A percentile compares a stretch with the other conserved stretches of the same genome.
phyloP scores from a whole-genome alignment of 2,329 filamentous ascomycete species.

The Hypoxylon sp. region DNA sequence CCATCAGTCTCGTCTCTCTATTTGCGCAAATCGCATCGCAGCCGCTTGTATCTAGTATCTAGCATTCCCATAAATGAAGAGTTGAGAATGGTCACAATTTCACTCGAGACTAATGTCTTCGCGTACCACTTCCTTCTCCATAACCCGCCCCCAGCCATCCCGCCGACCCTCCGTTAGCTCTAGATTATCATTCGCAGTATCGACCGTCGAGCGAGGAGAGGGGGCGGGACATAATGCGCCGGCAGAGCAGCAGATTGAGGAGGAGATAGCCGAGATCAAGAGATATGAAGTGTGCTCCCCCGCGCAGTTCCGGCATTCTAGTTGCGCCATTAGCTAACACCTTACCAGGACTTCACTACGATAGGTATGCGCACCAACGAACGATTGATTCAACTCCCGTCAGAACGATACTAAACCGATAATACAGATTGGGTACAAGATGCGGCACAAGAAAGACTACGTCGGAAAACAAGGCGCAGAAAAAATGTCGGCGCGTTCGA shows the following conservation, averaged over 20 bases:
- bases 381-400: slow-evolving; percentile 20
- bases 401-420: slow-evolving; percentile 53
- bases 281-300: slow-evolving; percentile 80
- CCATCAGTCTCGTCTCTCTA: slow-evolving; percentile 7
- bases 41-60: not conserved
- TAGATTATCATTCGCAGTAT: slow-evolving; percentile 77
- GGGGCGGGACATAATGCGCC: slow-evolving; percentile 62
- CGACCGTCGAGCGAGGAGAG: slow-evolving; percentile 74
- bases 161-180: slow-evolving; percentile 72
- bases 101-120: slow-evolving; percentile 61
- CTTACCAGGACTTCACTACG: slow-evolving; percentile 86
- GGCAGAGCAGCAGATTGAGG: slow-evolving; percentile 81
- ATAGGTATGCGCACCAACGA: slow-evolving; percentile 71
- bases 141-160: slow-evolving; percentile 59
- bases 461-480: slow-evolving; percentile 81
- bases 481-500: slow-evolving; percentile 81
- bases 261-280: slow-evolving; percentile 98
- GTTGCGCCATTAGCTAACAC: slow-evolving; percentile 31
- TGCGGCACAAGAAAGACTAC: slow-evolving; percentile 88
- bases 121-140: slow-evolving; percentile 69
- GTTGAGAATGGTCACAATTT: slow-evolving; percentile 57
- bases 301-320: not conserved
- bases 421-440: slow-evolving; percentile 95
- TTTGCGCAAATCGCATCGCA: slow-evolving; percentile 3
- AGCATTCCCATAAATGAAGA: slow-evolving; percentile 9